Evolutionary conservation across 2,329 filamentous ascomycete genomes (phyloP).

Genomic region (Neofusicoccum sp.): DNA sequence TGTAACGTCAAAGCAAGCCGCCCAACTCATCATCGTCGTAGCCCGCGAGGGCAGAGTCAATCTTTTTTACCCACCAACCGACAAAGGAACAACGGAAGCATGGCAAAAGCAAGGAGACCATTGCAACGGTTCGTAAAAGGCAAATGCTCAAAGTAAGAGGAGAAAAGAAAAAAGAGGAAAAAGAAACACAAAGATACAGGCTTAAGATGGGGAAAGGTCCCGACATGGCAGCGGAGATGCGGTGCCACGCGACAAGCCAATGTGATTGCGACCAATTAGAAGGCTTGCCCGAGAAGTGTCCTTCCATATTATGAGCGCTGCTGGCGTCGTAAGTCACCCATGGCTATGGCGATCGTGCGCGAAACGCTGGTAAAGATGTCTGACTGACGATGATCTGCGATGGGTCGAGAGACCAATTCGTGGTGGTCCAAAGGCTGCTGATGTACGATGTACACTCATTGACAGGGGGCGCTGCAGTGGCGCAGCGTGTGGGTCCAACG

Average conservation of each 20-base stretch:
- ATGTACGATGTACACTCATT: slow-evolving; percentile 15
- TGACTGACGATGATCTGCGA: slow-evolving; percentile 7
- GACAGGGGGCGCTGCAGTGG: slow-evolving; percentile 11
- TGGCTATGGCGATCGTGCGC: background rate
- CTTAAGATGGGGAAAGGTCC: slow-evolving; percentile 15
- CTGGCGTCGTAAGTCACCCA: background rate
- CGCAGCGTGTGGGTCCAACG: background rate
- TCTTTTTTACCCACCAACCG: slow-evolving; percentile 18
- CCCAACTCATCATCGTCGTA: slow-evolving; percentile 19
- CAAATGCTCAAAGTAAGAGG: slow-evolving; percentile 3
- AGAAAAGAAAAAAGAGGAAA: slow-evolving; percentile 14
- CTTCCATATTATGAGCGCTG: slow-evolving; percentile 11
- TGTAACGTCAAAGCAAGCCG: slow-evolving; percentile 15
- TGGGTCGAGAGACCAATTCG: slow-evolving; percentile 5
- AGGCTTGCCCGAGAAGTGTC: slow-evolving; percentile 16
- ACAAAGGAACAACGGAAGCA: slow-evolving; percentile 5
- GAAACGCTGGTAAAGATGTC: slow-evolving; percentile 3
- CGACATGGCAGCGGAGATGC: slow-evolving; percentile 16
- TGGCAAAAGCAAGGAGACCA: slow-evolving; percentile 1
- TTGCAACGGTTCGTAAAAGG: background rate
- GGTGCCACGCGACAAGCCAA: slow-evolving; percentile 15
- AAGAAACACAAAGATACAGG: slow-evolving; percentile 15
- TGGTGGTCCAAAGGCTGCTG: slow-evolving; percentile 12
- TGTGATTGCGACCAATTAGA: slow-evolving; percentile 3
- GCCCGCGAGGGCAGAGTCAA: slow-evolving; percentile 19